Base-by-base conservation (phyloP, 352 stramenopile species). In the Peronospora destructor region DNA sequence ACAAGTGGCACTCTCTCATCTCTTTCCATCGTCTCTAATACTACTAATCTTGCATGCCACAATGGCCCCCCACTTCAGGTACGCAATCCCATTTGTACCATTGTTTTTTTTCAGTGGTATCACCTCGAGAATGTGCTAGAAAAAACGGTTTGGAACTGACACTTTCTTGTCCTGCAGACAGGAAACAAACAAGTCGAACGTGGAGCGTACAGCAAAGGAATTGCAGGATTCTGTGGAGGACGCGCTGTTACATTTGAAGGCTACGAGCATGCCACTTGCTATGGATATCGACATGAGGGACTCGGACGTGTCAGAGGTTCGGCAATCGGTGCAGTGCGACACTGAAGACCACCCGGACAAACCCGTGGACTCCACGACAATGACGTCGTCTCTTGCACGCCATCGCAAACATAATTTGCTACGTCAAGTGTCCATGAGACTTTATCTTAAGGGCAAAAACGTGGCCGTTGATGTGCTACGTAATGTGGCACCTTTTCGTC, bases 371-470 rank as follows among this genome's bases (percentile, higher is more conserved):
- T 26, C 42, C n/a, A 40, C 37, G 19, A 21, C 29, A 12, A 40
- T 49, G 19, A 34, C 45, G 14, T 32, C 52, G 53, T 40, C 44
- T 1, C 21, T 49, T 14, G 45, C 56, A 48, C 61, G 55, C 2
- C 64, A 60, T 29, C 72, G 64, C 25, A 84, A 87, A 52, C 76
- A 78, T 35, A 72, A 86, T 41, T 63, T 87, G n/a, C 52, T 89
- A 46, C 76, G 76, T 28, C 77, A 89, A 48, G 71, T 89, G 43
- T 88, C 78, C 34, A 75, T 91, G 70, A 72, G 78, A 2, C 55
- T 91, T 23, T 87, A 86, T 59, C 55, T 87, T 21, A 89, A 85
- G 47, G 75, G 68, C 14, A 58, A 59, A 52, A 57, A 84, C 51
- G 77, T 88, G 45, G 80, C 81, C 23, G 65, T 71, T 17, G 72